Conservation (phyloP, 345 rosid genomes). For the Pistacia integerrima region DNA sequence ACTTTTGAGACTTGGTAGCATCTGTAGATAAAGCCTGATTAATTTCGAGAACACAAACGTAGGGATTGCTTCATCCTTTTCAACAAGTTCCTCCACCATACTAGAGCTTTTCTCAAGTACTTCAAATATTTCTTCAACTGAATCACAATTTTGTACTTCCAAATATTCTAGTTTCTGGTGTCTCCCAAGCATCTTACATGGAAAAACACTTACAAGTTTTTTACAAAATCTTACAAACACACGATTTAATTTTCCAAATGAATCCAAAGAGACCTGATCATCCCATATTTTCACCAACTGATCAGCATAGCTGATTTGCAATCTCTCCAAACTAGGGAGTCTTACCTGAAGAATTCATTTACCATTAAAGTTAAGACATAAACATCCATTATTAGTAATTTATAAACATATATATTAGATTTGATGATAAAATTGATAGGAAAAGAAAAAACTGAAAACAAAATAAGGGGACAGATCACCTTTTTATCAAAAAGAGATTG, state of each 20-base stretch:
- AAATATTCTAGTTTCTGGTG: neutral
- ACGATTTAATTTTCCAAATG: neutral
- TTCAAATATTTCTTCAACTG: neutral
- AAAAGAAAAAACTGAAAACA: neutral
- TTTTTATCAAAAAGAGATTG: neutral
- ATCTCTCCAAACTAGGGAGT: neutral
- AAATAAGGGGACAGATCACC: neutral
- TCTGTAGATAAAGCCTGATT: too few relatives aligned
- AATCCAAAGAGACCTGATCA: neutral
- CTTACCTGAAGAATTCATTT: neutral
- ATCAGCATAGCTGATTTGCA: neutral
- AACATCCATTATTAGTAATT: neutral
- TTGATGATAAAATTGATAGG: neutral
- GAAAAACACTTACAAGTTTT: neutral
- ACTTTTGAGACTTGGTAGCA: neutral
- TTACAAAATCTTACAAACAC: neutral
- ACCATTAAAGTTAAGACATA: neutral
- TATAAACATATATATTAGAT: neutral
- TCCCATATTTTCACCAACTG: neutral
- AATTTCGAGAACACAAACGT: neutral
- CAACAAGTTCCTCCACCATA: neutral
- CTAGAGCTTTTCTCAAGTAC: neutral
- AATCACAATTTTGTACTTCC: neutral
- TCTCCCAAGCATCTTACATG: neutral
- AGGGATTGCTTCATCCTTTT: neutral